These are phyloP conservation scores for Fusarium mundagurra DNA, from an alignment of 2,329 filamentous ascomycete genomes.

Conservation along the genomic window DNA sequence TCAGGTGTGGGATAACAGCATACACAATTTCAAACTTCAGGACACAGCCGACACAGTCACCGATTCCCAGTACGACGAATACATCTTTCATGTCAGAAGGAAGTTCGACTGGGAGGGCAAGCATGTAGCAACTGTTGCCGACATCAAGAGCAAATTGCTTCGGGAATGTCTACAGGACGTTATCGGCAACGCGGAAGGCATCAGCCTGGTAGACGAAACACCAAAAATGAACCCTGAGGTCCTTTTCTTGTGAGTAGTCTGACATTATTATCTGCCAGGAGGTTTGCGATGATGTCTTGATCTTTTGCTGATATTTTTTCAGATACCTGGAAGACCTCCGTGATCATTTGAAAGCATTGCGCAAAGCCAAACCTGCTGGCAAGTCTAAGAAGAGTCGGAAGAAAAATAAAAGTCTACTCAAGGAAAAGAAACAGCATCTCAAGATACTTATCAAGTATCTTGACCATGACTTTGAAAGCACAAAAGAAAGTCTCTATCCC, in stretches of 20 bases:
- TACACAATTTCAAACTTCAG: constrained; percentile 64
- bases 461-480: constrained; percentile 82
- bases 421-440: constrained; percentile 70
- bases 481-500: constrained; percentile 80
- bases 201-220: constrained; percentile 82
- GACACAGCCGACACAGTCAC: constrained; percentile 58
- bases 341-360: constrained; percentile 70
- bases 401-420: constrained; percentile 67
- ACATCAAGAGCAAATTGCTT: constrained; percentile 85
- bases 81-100: constrained; percentile 83
- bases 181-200: constrained; percentile 55
- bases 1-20: constrained; percentile 61
- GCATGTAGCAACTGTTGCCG: constrained; percentile 76
- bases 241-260: constrained; percentile 67
- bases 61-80: constrained; percentile 75
- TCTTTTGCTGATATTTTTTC: neutral
- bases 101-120: constrained; percentile 88
- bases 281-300: neutral
- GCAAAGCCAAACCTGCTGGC: constrained; percentile 61
- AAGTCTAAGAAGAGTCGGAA: constrained; percentile 66
- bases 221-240: constrained; percentile 78
- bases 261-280: neutral
- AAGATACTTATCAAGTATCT: constrained; percentile 80
- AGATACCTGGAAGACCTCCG: constrained; percentile 83
- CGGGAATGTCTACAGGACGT: constrained; percentile 67